A percentile compares a stretch with the other conserved stretches of the same genome.
These are phyloP conservation scores for Fusarium armeniacum DNA, from an alignment of 2,329 filamentous ascomycete species.

Conservation along the genomic window DNA sequence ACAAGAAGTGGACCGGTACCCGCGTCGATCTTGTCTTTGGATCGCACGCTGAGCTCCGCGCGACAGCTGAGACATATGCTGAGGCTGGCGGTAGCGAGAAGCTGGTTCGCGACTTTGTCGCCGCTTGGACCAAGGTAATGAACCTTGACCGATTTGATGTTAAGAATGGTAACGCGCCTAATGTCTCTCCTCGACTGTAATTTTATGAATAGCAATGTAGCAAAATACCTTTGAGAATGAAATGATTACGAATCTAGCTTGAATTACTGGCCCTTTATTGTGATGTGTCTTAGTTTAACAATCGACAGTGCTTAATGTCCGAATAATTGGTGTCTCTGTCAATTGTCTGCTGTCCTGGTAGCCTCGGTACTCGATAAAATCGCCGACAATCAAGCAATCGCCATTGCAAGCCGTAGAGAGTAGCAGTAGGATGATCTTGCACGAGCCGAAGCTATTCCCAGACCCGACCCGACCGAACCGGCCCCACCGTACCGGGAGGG, in stretches of 20 bases:
- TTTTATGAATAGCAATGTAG: slow-evolving; percentile 42
- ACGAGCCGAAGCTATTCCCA: slow-evolving; percentile 1
- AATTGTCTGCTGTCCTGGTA: not conserved
- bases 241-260: slow-evolving; percentile 30
- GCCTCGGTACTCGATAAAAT: too few species aligned
- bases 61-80: slow-evolving; percentile 78
- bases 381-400: not conserved
- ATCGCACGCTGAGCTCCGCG: slow-evolving; percentile 79
- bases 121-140: slow-evolving; percentile 81
- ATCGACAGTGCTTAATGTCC: not conserved
- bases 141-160: slow-evolving; percentile 78
- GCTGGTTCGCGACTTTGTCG: slow-evolving; percentile 79
- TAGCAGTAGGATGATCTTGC: not conserved
- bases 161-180: slow-evolving; percentile 14
- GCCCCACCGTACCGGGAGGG: slow-evolving; percentile 5
- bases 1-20: slow-evolving; percentile 77
- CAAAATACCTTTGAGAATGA: slow-evolving; percentile 46
- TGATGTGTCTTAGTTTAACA: not conserved
- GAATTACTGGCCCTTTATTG: not conserved
- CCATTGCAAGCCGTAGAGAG: too few species aligned
- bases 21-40: slow-evolving; percentile 79
- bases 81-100: slow-evolving; percentile 70
- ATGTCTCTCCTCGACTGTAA: slow-evolving; percentile 43
- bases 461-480: slow-evolving; percentile 1
- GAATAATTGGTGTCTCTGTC: not conserved